Evolutionary conservation across 805 yeast genomes (phyloP), one percentile per base, ranked within the genome.

Genomic region (Maudiozyma serrabonitensis): DNA sequence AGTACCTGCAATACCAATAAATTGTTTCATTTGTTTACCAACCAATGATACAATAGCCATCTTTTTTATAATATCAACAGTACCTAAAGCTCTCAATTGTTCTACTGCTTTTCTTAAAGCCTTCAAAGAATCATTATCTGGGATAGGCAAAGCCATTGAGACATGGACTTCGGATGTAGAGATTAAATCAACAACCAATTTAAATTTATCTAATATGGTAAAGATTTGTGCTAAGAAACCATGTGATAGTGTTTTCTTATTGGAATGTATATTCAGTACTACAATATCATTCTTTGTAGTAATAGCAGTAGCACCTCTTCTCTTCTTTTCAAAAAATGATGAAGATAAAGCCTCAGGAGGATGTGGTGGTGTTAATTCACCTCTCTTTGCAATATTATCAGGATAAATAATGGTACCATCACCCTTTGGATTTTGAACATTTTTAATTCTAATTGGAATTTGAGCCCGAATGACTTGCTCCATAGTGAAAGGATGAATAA

Each of bases 401-500:
- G 99, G 99, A 67, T 86, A 93, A 41, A 93, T 89, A 54, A 91
- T 78, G 16, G 99, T 93, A 57, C 99, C 99, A 45, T 76, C 77
- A 43, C 98, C 98, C n/a, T 64, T 66, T 46, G 98, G 97, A 67
- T 91, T 91, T 68, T 81, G 90, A 48, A 93, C 99, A 67, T 93
- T 93, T 69, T 93, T 93, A 61, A 93, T 93, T 64, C 97, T 80
- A 65, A 93, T 93, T 44, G 99, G 99, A 63, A 93, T 93, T 64
- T 84, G 87, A 23, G 97, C 97, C 58, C 82, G 81, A 59, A 93
- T 93, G 50, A 91, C 99, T 72, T 93, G 99, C 71, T 91, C 98
- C 99, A 93, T 93, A 21, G 99, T 93, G 74, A 93, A 90, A 3
- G 99, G 99, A 64, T 93, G 99, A 59, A 93, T 93, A 56, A 93